These are phyloP conservation scores for Ascochyta lentis DNA, from an alignment of 2,329 filamentous ascomycete species.

Conservation along the genomic window DNA sequence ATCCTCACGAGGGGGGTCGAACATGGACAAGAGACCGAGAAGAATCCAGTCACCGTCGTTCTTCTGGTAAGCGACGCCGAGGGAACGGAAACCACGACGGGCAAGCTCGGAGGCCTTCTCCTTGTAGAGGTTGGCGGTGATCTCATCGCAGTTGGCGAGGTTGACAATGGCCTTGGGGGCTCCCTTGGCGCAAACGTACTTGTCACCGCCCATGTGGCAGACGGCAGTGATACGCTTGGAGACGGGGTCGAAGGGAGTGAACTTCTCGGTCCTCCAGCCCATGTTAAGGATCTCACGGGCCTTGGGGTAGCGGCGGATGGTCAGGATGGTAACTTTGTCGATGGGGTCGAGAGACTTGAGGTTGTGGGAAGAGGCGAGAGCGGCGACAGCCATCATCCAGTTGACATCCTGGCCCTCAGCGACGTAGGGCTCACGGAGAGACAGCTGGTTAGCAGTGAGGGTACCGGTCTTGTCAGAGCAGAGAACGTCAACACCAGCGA, in stretches of 20 bases:
- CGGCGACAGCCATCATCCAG: constrained; percentile 85
- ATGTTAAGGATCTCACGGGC: constrained; percentile 76
- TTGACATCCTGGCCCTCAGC: constrained; percentile 79
- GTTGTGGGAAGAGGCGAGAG: constrained; percentile 79
- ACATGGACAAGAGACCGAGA: constrained; percentile 79
- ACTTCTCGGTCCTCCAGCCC: constrained; percentile 79
- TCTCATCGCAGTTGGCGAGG: constrained; percentile 70
- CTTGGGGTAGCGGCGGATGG: constrained; percentile 77
- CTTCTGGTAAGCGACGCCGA: constrained; percentile 80
- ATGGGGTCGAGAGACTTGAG: constrained; percentile 80
- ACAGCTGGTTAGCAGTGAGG: constrained; percentile 76
- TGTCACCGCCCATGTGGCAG: constrained; percentile 72
- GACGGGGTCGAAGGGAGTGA: constrained; percentile 79
- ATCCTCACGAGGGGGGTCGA: constrained; percentile 79
- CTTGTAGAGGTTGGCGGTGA: constrained; percentile 71
- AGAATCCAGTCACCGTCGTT: constrained; percentile 76
- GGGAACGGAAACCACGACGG: constrained; percentile 79
- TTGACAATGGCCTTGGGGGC: constrained; percentile 77
- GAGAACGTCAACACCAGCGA: constrained; percentile 71
- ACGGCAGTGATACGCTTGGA: constrained; percentile 79
- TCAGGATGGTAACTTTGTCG: constrained; percentile 79
- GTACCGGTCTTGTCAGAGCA: constrained; percentile 86
- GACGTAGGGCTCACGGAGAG: constrained; percentile 78
- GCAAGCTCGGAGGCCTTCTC: constrained; percentile 78
- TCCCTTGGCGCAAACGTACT: constrained; percentile 77